phyloP scores from a whole-genome alignment of 176 grass and related monocot species.

The Luzula sylvatica region DNA sequence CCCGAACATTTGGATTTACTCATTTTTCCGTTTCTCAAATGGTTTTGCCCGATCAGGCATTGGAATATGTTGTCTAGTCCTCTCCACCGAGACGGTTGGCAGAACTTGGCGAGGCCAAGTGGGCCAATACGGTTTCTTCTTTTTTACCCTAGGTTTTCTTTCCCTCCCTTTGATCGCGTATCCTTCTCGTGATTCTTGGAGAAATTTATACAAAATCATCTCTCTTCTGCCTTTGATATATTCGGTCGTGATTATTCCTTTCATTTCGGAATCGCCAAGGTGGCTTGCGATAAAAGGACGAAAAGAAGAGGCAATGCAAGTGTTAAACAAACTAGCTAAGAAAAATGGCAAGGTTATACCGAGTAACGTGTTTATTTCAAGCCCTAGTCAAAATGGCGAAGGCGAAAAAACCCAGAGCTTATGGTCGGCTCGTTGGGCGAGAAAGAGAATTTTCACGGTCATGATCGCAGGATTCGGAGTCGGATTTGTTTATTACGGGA shows the following conservation, averaged over 20 bases:
- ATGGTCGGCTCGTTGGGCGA: conserved; percentile 35
- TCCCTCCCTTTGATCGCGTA: conserved; percentile 37
- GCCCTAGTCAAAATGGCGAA: neutral
- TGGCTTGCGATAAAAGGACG: conserved; percentile 38
- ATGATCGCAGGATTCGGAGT: conserved; percentile 34
- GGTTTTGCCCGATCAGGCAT: conserved; percentile 39
- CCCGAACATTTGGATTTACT: conserved; percentile 34
- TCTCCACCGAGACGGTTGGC: conserved; percentile 36
- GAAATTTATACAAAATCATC: conserved; percentile 35
- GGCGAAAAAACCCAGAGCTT: conserved; percentile 14
- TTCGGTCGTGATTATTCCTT: conserved; percentile 30
- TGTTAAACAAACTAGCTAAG: conserved; percentile 32
- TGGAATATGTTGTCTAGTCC: conserved; percentile 45
- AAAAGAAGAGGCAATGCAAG: conserved; percentile 22
- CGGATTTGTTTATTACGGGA: conserved; percentile 45
- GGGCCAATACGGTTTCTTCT: conserved; percentile 50
- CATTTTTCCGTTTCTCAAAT: conserved; percentile 32
- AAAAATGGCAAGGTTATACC: conserved; percentile 29
- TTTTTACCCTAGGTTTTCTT: conserved; percentile 42
- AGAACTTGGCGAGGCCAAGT: conserved; percentile 42
- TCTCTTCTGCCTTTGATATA: conserved; percentile 36
- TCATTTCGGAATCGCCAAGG: conserved; percentile 38
- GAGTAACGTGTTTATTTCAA: conserved; percentile 16
- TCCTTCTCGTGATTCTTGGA: conserved; percentile 29
- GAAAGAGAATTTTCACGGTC: conserved; percentile 13